Evolutionary conservation across 73 alveolate species (phyloP).

Genomic region (Paramecium primaurelia): DNA sequence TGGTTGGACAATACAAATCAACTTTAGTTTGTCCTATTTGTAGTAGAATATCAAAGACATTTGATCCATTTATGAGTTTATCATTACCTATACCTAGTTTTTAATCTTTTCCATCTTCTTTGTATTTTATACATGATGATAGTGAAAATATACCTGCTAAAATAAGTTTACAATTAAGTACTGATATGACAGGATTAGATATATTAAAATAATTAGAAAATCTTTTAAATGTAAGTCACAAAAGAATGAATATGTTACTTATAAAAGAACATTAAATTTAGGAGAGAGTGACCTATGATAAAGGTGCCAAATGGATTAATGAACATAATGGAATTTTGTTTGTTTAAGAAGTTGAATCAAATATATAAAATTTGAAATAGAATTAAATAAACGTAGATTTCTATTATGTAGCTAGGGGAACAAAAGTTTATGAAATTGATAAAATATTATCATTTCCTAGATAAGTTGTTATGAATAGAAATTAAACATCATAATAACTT

Average conservation of each 20-base stretch:
- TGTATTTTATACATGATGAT: conserved; percentile 33
- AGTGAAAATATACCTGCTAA: conserved; percentile 11
- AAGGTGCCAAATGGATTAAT: neutral
- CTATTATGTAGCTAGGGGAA: neutral
- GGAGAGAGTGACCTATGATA: neutral
- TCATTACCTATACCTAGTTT: conserved; percentile 55
- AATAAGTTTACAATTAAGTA: neutral
- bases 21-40: conserved; percentile 80
- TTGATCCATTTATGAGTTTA: conserved; percentile 82
- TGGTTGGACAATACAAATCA: conserved; percentile 83
- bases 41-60: conserved; percentile 71
- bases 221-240: neutral
- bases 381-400: neutral
- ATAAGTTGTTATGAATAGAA: neutral
- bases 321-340: conserved; percentile 29
- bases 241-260: neutral
- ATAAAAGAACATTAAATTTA: neutral
- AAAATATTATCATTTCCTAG: neutral
- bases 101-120: neutral
- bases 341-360: neutral
- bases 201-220: neutral
- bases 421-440: conserved; percentile 1
- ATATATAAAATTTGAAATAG: neutral
- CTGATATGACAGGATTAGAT: conserved; percentile 38
- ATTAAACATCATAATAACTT: neutral